These are phyloP conservation scores for Trichoderma aggressivum DNA, from an alignment of 2,329 filamentous ascomycete species.

Conservation along the genomic window DNA sequence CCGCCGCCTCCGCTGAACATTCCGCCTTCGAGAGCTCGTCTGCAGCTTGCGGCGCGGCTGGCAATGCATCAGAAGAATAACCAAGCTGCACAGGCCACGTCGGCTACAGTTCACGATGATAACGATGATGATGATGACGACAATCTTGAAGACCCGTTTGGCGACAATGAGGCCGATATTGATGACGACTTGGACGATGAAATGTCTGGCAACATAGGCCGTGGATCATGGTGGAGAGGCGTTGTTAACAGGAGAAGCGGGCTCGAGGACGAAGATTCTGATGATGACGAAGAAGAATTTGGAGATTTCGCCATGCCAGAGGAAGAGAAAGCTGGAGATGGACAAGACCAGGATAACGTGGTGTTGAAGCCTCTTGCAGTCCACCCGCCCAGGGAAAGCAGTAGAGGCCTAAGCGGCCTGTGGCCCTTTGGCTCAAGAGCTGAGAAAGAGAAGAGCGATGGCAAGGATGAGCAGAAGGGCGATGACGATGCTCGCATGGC, in stretches of 20 bases:
- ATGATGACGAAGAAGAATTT: slow-evolving; percentile 52
- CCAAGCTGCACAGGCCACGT: slow-evolving; percentile 45
- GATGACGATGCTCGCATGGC: neutral
- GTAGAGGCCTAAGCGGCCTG: slow-evolving; percentile 48
- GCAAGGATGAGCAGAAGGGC: slow-evolving; percentile 22
- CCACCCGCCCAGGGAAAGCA: slow-evolving; percentile 45
- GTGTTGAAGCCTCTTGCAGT: slow-evolving; percentile 54
- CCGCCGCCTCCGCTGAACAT: slow-evolving; percentile 81
- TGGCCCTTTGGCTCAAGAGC: slow-evolving; percentile 55
- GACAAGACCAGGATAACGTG: slow-evolving; percentile 40
- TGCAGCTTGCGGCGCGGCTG: slow-evolving; percentile 86
- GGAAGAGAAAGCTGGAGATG: slow-evolving; percentile 32
- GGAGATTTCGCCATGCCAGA: slow-evolving; percentile 67
- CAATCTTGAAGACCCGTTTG: slow-evolving; percentile 43
- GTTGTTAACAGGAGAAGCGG: slow-evolving; percentile 39
- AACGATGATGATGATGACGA: slow-evolving; percentile 42
- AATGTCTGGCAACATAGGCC: slow-evolving; percentile 33
- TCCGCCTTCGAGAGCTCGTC: slow-evolving; percentile 78
- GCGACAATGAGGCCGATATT: slow-evolving; percentile 52
- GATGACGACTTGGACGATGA: slow-evolving; percentile 53
- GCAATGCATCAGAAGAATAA: slow-evolving; percentile 68
- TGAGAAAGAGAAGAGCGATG: slow-evolving; percentile 31
- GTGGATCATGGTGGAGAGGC: slow-evolving; percentile 50
- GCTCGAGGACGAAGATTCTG: slow-evolving; percentile 44
- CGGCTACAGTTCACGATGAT: slow-evolving; percentile 38